Conservation (phyloP, 164 flowering plant genomes). For the grape (Vitis vinifera) region DNA sequence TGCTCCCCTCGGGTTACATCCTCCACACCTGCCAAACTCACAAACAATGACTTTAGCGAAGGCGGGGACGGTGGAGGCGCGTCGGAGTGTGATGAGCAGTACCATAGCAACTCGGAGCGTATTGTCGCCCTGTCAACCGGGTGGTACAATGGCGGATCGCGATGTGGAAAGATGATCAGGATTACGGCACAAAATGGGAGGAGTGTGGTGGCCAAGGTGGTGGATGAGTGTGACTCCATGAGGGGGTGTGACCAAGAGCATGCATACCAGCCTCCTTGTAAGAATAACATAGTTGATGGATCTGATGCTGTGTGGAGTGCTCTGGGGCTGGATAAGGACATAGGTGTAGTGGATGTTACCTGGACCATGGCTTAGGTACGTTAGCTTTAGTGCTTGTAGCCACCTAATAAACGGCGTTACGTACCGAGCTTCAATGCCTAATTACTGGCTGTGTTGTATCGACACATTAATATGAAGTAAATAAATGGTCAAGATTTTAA, state of each 20-base stretch:
- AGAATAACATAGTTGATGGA: slow-evolving; percentile 36
- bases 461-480: too few species aligned
- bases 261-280: slow-evolving; percentile 31
- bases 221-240: slow-evolving; percentile 44
- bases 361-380: slow-evolving; percentile 33
- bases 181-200: slow-evolving; percentile 26
- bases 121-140: slow-evolving; percentile 45
- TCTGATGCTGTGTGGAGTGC: slow-evolving; percentile 41
- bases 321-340: slow-evolving; percentile 23
- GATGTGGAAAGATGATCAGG: slow-evolving; percentile 29
- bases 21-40: slow-evolving; percentile 27
- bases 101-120: slow-evolving; percentile 15
- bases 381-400: not conserved
- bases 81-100: slow-evolving; percentile 28
- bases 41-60: slow-evolving; percentile 24
- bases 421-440: too few species aligned
- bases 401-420: not conserved
- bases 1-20: slow-evolving; percentile 38
- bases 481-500: too few species aligned
- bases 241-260: slow-evolving; percentile 40
- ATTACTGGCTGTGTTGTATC: too few species aligned
- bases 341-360: slow-evolving; percentile 20
- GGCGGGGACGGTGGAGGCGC: slow-evolving; percentile 35
- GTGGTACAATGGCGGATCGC: slow-evolving; percentile 24
- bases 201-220: slow-evolving; percentile 35